Evolutionary conservation across 1,284 basidiomycete species (phyloP), one percentile per base, ranked within the genome.

Genomic region (Lentinus polychrous): DNA sequence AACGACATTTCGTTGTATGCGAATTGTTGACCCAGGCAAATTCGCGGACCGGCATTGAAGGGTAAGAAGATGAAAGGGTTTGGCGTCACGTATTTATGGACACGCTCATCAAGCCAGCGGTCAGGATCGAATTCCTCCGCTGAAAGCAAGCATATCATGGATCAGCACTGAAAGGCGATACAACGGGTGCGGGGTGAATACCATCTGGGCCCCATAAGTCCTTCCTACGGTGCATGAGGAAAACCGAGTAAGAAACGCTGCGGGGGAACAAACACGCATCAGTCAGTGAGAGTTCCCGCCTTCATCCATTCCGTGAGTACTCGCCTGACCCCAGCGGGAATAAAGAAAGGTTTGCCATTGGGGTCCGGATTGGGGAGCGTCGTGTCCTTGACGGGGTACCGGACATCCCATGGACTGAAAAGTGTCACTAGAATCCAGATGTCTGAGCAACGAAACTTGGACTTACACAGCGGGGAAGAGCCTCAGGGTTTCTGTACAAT

Each of bases 41-140:
- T 79, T 2, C 78, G 63, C 3, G 74, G 74, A 1, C 77, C 77
- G 0, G 73, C 78, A 55, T 79, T 79, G 70, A 81, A 81, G 1
- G 80, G 79, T 1, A 76, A 59, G 64, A 81, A 81, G 43, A 80
- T 78, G 62, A 72, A 79, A 3, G 79, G 79, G 55, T 81, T 80
- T 1, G 71, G 67, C 0, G 68, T 70, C 11, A 78, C 64, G 51
- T 78, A 78, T 51, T 72, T 74, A 27, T 67, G 64, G 4, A 76
- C 45, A 24, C 79, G 65, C 11, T 73, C 67, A 58, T 81, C 79
- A 33, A 81, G 54, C 67, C 78, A 82, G 2, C 81, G 66, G 52
- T 81, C 75, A 0, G 81, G 81, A 52, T 82, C 79, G 53, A 81
- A 83, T 47, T 69, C 57, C 14, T 70, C 58, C 0, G 75, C 74